Percentiles rank a stretch among this genome's conserved stretches.
phyloP scores from a whole-genome alignment of 2,329 filamentous ascomycete species.

The Epichloe sp. region DNA sequence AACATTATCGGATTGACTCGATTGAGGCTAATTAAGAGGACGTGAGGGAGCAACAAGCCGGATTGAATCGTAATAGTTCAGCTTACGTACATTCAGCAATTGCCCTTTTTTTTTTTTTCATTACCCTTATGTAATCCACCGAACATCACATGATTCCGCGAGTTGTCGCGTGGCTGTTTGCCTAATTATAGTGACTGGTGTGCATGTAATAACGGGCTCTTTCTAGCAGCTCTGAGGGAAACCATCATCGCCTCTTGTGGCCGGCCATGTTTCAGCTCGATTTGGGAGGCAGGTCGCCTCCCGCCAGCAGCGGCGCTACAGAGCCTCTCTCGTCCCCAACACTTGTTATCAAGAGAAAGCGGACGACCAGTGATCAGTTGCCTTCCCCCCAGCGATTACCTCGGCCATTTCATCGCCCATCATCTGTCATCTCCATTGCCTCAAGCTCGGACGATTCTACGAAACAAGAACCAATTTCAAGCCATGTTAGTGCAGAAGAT shows the following conservation, averaged over 20 bases:
- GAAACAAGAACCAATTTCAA: background rate
- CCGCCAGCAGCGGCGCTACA: background rate
- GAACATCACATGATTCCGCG: no score
- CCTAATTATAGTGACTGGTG: no score
- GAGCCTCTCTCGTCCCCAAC: background rate
- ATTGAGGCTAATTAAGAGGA: no score
- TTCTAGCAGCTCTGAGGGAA: background rate
- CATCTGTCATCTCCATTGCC: background rate
- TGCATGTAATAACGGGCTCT: background rate
- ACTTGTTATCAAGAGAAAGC: background rate
- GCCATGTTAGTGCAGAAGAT: background rate
- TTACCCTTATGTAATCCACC: no score
- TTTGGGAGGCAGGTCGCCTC: background rate
- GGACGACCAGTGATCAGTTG: background rate
- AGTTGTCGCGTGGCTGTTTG: no score
- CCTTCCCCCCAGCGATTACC: background rate
- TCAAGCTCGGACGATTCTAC: background rate
- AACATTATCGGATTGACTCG: no score
- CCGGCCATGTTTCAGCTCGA: background rate
- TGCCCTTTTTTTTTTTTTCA: no score
- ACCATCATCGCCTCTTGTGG: background rate
- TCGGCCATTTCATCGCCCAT: background rate
- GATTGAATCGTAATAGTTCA: no score
- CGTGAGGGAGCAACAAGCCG: no score
- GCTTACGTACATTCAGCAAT: no score